Evolutionary conservation across 768 basidiomycete genomes (phyloP), one percentile per base, ranked within the genome.

Genomic region (Rhizopogon sp.): DNA sequence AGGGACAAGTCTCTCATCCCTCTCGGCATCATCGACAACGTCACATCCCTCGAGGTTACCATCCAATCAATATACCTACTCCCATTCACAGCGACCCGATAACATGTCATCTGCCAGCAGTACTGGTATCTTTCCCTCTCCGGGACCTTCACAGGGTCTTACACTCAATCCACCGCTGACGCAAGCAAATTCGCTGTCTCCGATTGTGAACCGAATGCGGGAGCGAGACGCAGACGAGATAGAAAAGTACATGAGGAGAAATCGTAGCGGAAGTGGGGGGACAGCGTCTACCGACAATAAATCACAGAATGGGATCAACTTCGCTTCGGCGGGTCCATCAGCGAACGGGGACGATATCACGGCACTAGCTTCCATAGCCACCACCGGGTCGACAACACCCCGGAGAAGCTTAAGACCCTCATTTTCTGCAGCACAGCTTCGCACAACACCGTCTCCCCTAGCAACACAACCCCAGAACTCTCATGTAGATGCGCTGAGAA

Each of bases 221-320:
- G 87, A 91, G 70, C 79, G 84, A 55, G 91, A 93, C 65, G 90
- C 90, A 17, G 88, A 87, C 65, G 92, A 91, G 39, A 90, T 88
- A 77, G 90, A 91, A 67, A 89, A 91, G 63, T 93, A 91, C 66
- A 76, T 90, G 66, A 77, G 81, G 57, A 81, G 91, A 54, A 89
- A 88, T 73, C 81, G 91, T 54, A 93, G 90, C 65, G 90, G 88
- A 49, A 90, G 89, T 62, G 83, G 78, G 53, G 84, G 82, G 43
- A 85, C 84, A 25, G 77, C 85, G 17, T 88, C 87, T 1, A 87
- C 87, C 13, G 87, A 90, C 62, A 82, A 78, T 59, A 82, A 74
- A 66, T 87, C 86, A 6, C 81, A 83, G 64, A 82, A 80, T 64
- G 82, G 80, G 22, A 76, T 75, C 45, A 61, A 56, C 35, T 76